phyloP scores from a whole-genome alignment of 768 basidiomycete species.

The Pluteus cervinus region DNA sequence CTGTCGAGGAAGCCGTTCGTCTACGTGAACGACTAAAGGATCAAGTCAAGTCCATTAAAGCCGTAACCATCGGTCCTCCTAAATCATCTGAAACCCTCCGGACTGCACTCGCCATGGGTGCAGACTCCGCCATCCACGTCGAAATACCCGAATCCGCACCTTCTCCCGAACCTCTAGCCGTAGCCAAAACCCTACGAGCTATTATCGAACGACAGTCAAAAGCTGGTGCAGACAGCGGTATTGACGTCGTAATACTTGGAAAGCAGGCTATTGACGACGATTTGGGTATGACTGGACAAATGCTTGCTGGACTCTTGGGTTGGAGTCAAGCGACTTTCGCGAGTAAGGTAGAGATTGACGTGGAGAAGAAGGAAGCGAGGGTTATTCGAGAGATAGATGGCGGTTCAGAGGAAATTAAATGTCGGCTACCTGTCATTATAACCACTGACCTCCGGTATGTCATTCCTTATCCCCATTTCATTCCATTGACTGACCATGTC shows the following conservation, averaged over 20 bases:
- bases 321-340: slow-evolving; percentile 97
- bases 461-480: background rate
- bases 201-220: slow-evolving; percentile 59
- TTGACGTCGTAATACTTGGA: slow-evolving; percentile 91
- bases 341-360: slow-evolving; percentile 74
- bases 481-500: background rate
- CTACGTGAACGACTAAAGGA: slow-evolving; percentile 82
- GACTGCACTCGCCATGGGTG: slow-evolving; percentile 97
- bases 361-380: slow-evolving; percentile 51
- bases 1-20: slow-evolving; percentile 95
- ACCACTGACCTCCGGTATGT: slow-evolving; percentile 90
- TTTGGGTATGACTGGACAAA: slow-evolving; percentile 91
- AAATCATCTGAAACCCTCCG: slow-evolving; percentile 88
- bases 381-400: slow-evolving; percentile 94
- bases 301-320: slow-evolving; percentile 88
- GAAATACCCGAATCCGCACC: slow-evolving; percentile 70
- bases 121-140: slow-evolving; percentile 89
- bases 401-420: slow-evolving; percentile 77
- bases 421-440: slow-evolving; percentile 75
- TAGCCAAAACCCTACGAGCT: slow-evolving; percentile 81
- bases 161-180: slow-evolving; percentile 82
- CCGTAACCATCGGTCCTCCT: slow-evolving; percentile 89
- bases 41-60: slow-evolving; percentile 79
- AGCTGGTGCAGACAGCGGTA: slow-evolving; percentile 31
- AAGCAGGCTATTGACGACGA: slow-evolving; percentile 99